Evolutionary conservation across 257 asterid genomes (phyloP), one percentile per base, ranked within the genome.

Genomic region (Penstemon barbatus): DNA sequence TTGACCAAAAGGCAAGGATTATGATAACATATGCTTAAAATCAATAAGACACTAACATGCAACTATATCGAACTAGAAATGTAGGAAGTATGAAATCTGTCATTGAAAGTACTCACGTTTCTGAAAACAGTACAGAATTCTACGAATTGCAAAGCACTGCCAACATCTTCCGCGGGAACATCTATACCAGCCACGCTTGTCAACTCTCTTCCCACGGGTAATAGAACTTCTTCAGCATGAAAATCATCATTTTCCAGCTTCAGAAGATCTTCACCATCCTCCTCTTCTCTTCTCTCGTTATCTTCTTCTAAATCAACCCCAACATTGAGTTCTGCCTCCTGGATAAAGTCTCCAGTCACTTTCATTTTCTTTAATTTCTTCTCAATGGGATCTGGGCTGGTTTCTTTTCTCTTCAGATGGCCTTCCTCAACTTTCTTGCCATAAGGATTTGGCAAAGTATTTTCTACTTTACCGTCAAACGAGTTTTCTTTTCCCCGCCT

Each of bases 51-150:
- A n/a, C n/a, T n/a, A n/a, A n/a, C n/a, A n/a, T n/a, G n/a, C n/a
- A n/a, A n/a, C n/a, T n/a, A n/a, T n/a, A n/a, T n/a, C n/a, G n/a
- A n/a, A n/a, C n/a, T n/a, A n/a, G n/a, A n/a, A n/a, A n/a, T n/a
- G n/a, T n/a, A n/a, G n/a, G n/a, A n/a, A n/a, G n/a, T n/a, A n/a
- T n/a, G n/a, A n/a, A n/a, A n/a, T n/a, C n/a, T n/a, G n/a, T n/a
- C n/a, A n/a, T n/a, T n/a, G n/a, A n/a, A n/a, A n/a, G n/a, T n/a
- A n/a, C n/a, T n/a, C n/a, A n/a, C n/a, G n/a, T n/a, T n/a, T n/a
- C 87, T 86, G 59, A 93, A 93, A 69, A 70, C 88, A 70, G 83
- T 72, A 78, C 94, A 90, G 69, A 93, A 93, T 75, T 90, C 99
- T 71, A 84, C 70, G 73, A 93, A 90, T 76, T 93, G 99, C 66